A percentile compares a stretch with the other conserved stretches of the same genome.
phyloP scores from a whole-genome alignment of 2,329 filamentous ascomycete species.

The Calonectria crousiana region DNA sequence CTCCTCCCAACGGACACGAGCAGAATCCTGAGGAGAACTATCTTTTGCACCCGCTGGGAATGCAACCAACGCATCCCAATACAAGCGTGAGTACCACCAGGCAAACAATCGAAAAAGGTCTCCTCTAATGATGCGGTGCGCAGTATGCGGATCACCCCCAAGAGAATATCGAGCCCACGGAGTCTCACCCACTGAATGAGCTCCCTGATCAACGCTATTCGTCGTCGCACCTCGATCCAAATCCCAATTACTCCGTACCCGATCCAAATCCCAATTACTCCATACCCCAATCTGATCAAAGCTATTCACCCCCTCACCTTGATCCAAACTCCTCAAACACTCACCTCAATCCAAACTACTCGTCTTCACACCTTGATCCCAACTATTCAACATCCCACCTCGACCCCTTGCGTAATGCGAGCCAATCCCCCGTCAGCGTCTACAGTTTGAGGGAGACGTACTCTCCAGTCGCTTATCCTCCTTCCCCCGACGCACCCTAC shows the following conservation, averaged over 20 bases:
- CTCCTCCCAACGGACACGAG: not conserved
- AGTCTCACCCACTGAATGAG: not conserved
- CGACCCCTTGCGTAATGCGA: not conserved
- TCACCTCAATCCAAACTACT: not conserved
- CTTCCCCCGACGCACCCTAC: not conserved
- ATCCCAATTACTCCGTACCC: not conserved
- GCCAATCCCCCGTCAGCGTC: not conserved
- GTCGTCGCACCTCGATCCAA: not conserved
- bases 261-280: too few species aligned
- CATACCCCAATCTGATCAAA: not conserved
- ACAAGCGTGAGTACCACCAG: not conserved
- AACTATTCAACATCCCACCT: not conserved
- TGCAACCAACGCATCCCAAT: not conserved
- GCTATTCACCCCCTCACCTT: not conserved
- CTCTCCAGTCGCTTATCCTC: not conserved
- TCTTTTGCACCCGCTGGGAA: not conserved
- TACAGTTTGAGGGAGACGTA: conserved; percentile 3
- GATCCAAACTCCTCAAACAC: not conserved
- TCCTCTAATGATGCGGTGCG: not conserved
- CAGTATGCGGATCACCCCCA: not conserved
- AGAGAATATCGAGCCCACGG: not conserved
- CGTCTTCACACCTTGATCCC: not conserved
- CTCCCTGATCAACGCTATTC: not conserved
- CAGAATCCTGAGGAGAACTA: not conserved
- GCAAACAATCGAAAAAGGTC: not conserved